These are phyloP conservation scores for Isoetes engelmannii DNA, from an alignment of 83 land plant species.

Conservation along the genomic window DNA sequence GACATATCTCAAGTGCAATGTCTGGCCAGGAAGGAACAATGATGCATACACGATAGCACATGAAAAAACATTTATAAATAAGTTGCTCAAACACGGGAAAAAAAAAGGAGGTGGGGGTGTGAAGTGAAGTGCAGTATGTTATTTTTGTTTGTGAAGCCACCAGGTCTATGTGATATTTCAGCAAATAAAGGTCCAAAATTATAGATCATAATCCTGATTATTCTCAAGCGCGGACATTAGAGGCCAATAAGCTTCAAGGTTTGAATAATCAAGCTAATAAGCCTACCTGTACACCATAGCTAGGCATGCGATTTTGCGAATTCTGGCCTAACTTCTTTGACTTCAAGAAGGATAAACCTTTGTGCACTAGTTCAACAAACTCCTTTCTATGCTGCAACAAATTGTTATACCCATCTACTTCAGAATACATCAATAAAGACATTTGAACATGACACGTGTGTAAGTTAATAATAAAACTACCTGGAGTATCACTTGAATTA, in stretches of 20 bases:
- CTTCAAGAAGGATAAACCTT: slow-evolving; percentile 53
- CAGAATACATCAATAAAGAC: slow-evolving; percentile 2
- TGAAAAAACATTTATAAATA: too few relatives aligned
- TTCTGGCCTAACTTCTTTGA: slow-evolving; percentile 49
- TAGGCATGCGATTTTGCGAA: slow-evolving; percentile 79
- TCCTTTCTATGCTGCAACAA: slow-evolving; percentile 78
- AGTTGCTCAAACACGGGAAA: too few relatives aligned
- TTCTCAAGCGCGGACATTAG: too few relatives aligned
- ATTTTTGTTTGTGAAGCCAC: too few relatives aligned
- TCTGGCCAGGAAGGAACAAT: too few relatives aligned
- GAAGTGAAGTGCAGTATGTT: too few relatives aligned
- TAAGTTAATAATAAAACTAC: slow-evolving; percentile 32
- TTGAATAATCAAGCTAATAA: background rate
- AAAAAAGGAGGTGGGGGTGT: too few relatives aligned
- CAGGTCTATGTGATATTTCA: too few relatives aligned
- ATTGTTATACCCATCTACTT: background rate
- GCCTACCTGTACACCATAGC: slow-evolving; percentile 89
- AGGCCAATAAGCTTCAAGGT: background rate
- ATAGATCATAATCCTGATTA: too few relatives aligned
- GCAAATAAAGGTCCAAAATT: too few relatives aligned
- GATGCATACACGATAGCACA: too few relatives aligned
- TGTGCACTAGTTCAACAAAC: slow-evolving; percentile 64
- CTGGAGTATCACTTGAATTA: slow-evolving; percentile 66
- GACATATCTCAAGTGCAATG: too few relatives aligned
- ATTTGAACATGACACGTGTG: background rate